Percentiles rank a stretch among this genome's conserved stretches.
Conservation (phyloP, 768 basidiomycete genomes). For the Krasilnikovozyma curviuscula region DNA sequence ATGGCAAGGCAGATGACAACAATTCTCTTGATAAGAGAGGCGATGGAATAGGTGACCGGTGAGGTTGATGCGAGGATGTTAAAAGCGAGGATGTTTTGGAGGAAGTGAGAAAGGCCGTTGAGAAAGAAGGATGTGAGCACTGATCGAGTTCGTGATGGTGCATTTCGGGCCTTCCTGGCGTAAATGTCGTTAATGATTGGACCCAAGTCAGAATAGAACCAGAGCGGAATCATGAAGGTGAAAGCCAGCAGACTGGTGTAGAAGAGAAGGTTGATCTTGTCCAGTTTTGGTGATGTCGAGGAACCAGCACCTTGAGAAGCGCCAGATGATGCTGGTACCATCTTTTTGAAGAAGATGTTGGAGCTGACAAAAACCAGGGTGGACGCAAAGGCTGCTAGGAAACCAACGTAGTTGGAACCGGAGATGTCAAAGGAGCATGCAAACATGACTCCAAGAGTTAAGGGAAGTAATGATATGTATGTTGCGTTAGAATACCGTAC, state of each 20-base stretch:
- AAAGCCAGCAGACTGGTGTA: conserved; percentile 92
- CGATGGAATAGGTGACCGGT: conserved; percentile 96
- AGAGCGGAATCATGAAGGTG: conserved; percentile 85
- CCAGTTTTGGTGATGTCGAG: conserved; percentile 42
- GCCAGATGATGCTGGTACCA: conserved; percentile 48
- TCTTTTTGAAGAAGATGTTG: conserved; percentile 98
- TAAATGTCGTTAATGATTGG: conserved; percentile 37
- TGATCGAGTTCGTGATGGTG: conserved; percentile 2
- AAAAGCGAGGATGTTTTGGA: conserved; percentile 94
- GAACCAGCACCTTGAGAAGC: conserved; percentile 24
- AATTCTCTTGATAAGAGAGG: conserved; percentile 91
- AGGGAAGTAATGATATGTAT: conserved; percentile 79
- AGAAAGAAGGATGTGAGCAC: conserved; percentile 67
- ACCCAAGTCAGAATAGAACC: conserved; percentile 73
- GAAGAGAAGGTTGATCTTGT: conserved; percentile 88
- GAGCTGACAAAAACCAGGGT: conserved; percentile 92
- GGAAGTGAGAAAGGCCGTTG: conserved; percentile 91
- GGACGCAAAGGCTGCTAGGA: conserved; percentile 92
- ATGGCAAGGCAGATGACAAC: conserved; percentile 96
- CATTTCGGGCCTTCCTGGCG: conserved; percentile 6
- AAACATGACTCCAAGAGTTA: conserved; percentile 92
- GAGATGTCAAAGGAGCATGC: conserved; percentile 87
- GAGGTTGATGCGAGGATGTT: conserved; percentile 87
- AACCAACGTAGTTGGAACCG: conserved; percentile 60
- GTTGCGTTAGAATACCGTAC: conserved; percentile 84